phyloP scores from a whole-genome alignment of 2,329 filamentous ascomycete species.

The Diaporthe aspalathi region DNA sequence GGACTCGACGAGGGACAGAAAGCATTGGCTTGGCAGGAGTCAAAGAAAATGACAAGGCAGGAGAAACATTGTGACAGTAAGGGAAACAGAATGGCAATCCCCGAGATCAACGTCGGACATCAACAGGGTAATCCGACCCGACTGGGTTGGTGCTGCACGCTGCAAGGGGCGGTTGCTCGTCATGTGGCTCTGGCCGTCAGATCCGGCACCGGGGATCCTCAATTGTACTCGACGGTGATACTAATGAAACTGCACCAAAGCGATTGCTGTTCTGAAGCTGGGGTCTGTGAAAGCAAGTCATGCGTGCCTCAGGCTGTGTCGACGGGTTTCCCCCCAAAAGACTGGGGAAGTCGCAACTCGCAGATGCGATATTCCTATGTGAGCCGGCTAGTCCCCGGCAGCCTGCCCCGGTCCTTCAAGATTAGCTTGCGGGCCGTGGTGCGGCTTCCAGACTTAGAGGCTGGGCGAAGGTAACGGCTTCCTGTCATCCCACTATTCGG shows the following conservation, averaged over 20 bases:
- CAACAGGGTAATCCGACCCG: background rate
- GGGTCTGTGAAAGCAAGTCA: background rate
- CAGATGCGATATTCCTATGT: background rate
- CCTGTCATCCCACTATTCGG: background rate
- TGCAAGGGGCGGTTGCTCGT: constrained; percentile 1
- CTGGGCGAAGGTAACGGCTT: background rate
- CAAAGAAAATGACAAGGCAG: constrained; percentile 14
- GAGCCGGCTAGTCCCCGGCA: background rate
- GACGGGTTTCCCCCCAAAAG: background rate
- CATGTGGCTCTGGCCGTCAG: constrained; percentile 14
- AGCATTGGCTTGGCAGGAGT: constrained; percentile 6
- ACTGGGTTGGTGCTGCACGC: constrained; percentile 11
- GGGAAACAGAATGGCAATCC: constrained; percentile 9
- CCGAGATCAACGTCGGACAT: background rate
- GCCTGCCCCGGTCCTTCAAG: background rate
- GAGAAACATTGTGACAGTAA: constrained; percentile 8
- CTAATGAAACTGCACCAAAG: background rate
- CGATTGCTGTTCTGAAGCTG: background rate
- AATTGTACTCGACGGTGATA: too few species aligned
- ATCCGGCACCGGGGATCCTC: background rate
- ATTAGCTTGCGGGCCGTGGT: background rate
- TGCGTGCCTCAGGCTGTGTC: background rate
- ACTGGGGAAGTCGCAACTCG: background rate
- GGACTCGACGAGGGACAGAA: constrained; percentile 11
- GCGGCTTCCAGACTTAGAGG: background rate